A percentile compares a stretch with the other conserved stretches of the same genome.
phyloP scores from a whole-genome alignment of 1,284 basidiomycete genomes.

The Fomitopsis pinicola region DNA sequence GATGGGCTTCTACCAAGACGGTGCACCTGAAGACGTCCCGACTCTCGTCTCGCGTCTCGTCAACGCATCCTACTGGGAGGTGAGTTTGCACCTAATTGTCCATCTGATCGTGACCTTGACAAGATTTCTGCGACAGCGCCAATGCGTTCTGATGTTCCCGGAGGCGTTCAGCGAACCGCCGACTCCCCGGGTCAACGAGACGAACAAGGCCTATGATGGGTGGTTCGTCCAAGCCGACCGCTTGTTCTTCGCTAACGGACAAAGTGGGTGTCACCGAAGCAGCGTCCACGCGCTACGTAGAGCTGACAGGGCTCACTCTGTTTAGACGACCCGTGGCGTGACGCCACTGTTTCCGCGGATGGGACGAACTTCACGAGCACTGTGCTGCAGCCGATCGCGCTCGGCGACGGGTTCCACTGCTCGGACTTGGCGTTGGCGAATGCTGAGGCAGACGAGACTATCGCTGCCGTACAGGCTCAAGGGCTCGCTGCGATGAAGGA shows the following conservation, averaged over 20 bases:
- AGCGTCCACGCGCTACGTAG: too few species aligned
- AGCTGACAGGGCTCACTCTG: too few species aligned
- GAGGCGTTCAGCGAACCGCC: constrained; percentile 41
- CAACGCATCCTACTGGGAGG: constrained; percentile 55
- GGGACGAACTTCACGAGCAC: constrained; percentile 44
- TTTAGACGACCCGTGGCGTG: constrained; percentile 63
- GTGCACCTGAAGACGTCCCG: constrained; percentile 46
- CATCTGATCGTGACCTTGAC: background rate
- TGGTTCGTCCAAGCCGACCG: constrained; percentile 56
- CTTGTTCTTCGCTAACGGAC: constrained; percentile 66
- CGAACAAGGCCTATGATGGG: constrained; percentile 51
- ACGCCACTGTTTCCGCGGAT: constrained; percentile 60
- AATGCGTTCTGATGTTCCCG: constrained; percentile 59
- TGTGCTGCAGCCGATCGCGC: constrained; percentile 45
- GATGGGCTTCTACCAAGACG: constrained; percentile 59
- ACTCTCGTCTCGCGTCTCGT: constrained; percentile 56
- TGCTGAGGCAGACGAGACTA: constrained; percentile 43
- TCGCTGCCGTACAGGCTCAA: constrained; percentile 47
- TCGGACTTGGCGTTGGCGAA: constrained; percentile 48
- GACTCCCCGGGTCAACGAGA: constrained; percentile 28
- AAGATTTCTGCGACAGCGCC: constrained; percentile 35
- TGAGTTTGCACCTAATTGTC: constrained; percentile 20
- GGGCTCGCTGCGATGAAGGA: constrained; percentile 39
- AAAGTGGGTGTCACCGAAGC: constrained; percentile 15
- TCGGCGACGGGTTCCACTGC: constrained; percentile 62